These are phyloP conservation scores for Arabidopsis lyrata DNA, from an alignment of 441 rosid species.

Conservation along the genomic window DNA sequence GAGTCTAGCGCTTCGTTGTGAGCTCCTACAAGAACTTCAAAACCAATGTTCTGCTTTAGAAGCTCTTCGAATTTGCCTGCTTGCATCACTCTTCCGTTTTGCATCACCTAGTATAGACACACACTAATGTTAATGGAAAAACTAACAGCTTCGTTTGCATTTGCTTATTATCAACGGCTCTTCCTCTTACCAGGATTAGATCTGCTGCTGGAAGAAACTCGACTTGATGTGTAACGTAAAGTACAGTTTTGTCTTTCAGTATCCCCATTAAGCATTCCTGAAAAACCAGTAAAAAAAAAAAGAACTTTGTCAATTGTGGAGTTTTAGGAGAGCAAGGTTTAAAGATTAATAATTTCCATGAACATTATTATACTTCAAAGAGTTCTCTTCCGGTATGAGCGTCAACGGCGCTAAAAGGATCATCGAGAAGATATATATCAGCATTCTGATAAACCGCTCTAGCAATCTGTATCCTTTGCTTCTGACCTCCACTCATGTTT, in stretches of 20 bases:
- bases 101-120: conserved; percentile 77
- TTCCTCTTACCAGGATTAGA: conserved; percentile 79
- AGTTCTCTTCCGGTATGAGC: conserved; percentile 97
- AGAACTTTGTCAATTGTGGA: background rate
- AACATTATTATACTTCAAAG: conserved; percentile 62
- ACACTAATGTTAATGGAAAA: conserved; percentile 30
- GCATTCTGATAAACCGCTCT: conserved; percentile 97
- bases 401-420: conserved; percentile 99
- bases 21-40: conserved; percentile 92
- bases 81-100: conserved; percentile 89
- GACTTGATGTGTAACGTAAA: conserved; percentile 98
- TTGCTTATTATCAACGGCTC: background rate
- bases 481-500: conserved; percentile 99
- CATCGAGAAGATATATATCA: conserved; percentile 91
- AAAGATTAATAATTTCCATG: conserved; percentile 4
- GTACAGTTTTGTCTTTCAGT: conserved; percentile 77
- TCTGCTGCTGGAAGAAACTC: conserved; percentile 99
- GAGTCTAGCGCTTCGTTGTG: conserved; percentile 87
- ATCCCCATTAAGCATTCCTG: conserved; percentile 97
- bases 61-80: conserved; percentile 88
- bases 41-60: conserved; percentile 79
- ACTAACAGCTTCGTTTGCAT: background rate
- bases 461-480: conserved; percentile 97
- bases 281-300: background rate
- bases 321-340: background rate